phyloP scores from a whole-genome alignment of 176 grass and related monocot species.

The Aegilops longissima region DNA sequence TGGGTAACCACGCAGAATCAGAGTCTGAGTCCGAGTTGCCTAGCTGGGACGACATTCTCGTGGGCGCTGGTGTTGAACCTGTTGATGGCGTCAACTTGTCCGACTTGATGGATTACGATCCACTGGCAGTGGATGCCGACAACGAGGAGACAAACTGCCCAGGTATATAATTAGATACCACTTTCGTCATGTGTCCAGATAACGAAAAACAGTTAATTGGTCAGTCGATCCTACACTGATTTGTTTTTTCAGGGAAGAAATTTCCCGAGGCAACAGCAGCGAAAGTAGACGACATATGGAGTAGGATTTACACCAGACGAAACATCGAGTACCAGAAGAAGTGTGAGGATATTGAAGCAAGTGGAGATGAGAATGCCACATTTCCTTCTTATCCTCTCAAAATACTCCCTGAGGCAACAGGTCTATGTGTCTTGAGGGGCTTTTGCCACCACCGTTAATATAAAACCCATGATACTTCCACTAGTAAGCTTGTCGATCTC shows the following conservation, averaged over 20 bases:
- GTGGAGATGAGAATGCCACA: background rate
- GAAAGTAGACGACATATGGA: background rate
- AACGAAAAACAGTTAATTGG: background rate
- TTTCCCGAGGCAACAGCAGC: background rate
- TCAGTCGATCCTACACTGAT: background rate
- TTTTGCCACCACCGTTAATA: constrained; percentile 13
- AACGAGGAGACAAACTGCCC: background rate
- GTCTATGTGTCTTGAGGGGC: background rate
- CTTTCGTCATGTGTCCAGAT: background rate
- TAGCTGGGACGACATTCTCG: background rate
- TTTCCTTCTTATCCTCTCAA: background rate
- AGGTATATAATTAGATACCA: background rate
- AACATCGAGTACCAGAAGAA: background rate
- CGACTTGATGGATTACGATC: background rate
- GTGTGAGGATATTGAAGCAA: background rate
- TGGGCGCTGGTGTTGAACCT: too few relatives aligned
- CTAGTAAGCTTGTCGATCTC: background rate
- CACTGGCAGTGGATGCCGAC: background rate
- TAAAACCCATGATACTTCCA: background rate
- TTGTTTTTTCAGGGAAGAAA: background rate
- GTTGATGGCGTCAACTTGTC: background rate
- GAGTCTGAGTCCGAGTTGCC: background rate
- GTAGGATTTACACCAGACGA: background rate
- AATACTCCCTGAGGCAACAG: background rate
- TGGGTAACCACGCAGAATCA: background rate